phyloP scores from a whole-genome alignment of 805 yeast genomes.

The Wickerhamomyces sydowiorum region DNA sequence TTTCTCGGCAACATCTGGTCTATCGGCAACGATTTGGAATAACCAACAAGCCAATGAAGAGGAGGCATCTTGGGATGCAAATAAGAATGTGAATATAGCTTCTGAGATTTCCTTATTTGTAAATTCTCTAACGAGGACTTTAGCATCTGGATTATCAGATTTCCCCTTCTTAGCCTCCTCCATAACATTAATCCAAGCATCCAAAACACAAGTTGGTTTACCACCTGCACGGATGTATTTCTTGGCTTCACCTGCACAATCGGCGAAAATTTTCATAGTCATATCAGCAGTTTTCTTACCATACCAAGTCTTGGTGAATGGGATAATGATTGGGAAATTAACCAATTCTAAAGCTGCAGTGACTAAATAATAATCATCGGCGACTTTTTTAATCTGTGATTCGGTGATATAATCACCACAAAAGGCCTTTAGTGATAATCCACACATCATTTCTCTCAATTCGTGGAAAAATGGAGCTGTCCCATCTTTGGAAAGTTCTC shows the following conservation, averaged over 20 bases:
- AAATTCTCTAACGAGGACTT: conserved; percentile 71
- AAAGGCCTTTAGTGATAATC: conserved; percentile 85
- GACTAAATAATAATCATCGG: conserved; percentile 87
- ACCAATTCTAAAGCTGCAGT: conserved; percentile 97
- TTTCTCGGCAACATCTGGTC: conserved; percentile 84
- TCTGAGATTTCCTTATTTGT: conserved; percentile 90
- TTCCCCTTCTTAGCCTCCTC: conserved; percentile 52
- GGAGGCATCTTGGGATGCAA: conserved; percentile 98
- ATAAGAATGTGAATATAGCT: conserved; percentile 92
- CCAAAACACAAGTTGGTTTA: conserved; percentile 83
- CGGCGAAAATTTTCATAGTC: conserved; percentile 87
- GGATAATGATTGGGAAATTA: conserved; percentile 94
- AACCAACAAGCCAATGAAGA: conserved; percentile 97
- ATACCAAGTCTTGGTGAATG: conserved; percentile 97
- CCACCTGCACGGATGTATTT: conserved; percentile 73
- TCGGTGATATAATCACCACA: conserved; percentile 95
- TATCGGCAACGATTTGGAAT: conserved; percentile 92
- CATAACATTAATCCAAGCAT: conserved; percentile 91
- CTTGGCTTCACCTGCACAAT: conserved; percentile 86
- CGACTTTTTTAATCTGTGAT: conserved; percentile 79
- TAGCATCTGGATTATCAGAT: conserved; percentile 45
- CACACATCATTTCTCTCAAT: conserved; percentile 95
- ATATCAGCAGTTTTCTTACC: conserved; percentile 90
- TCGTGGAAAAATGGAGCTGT: conserved; percentile 83
- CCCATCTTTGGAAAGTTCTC: conserved; percentile 50